These are phyloP conservation scores for Protomyces arabidopsidicola DNA, from an alignment of 1,139 yeast species.

Conservation along the genomic window DNA sequence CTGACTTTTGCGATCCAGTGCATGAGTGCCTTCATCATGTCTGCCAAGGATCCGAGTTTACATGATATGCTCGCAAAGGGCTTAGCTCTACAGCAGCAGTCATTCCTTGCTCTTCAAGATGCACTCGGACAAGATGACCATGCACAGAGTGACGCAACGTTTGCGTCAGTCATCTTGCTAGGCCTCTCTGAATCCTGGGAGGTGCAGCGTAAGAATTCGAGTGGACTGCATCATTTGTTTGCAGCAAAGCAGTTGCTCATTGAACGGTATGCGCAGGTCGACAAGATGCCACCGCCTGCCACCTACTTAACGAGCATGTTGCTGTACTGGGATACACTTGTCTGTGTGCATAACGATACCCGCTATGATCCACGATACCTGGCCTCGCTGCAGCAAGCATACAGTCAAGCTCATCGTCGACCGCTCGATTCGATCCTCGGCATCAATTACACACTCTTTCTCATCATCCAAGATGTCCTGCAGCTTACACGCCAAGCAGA, in stretches of 20 bases:
- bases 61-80: neutral
- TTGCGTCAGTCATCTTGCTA: slow-evolving; percentile 1
- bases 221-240: neutral
- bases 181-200: slow-evolving; percentile 2
- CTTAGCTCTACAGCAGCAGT: neutral
- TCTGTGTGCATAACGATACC: neutral
- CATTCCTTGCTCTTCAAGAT: neutral
- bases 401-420: neutral
- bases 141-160: neutral
- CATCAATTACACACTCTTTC: neutral
- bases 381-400: neutral
- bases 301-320: neutral
- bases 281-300: neutral
- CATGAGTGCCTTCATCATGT: neutral
- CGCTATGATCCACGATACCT: neutral
- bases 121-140: neutral
- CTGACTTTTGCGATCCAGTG: neutral
- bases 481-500: neutral
- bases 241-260: slow-evolving; percentile 3
- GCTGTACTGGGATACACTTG: neutral
- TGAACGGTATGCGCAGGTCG: neutral
- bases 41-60: neutral
- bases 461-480: neutral
- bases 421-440: neutral
- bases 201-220: neutral